Percentiles rank a stretch among this genome's conserved stretches.
These are phyloP conservation scores for Suillus subaureus DNA, from an alignment of 768 basidiomycete species.

Conservation along the genomic window DNA sequence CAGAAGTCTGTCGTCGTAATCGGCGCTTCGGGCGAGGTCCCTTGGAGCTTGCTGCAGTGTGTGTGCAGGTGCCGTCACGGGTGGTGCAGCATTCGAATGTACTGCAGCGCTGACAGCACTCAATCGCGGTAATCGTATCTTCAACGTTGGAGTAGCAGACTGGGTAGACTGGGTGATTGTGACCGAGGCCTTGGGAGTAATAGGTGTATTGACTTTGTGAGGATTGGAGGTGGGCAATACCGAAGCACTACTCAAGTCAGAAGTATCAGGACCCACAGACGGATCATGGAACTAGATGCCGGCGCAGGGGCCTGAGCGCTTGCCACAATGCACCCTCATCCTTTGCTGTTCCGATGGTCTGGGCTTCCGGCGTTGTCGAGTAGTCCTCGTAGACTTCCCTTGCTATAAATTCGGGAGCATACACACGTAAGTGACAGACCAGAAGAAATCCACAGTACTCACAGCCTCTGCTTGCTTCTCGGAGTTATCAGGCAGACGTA, in stretches of 20 bases:
- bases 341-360: conserved; percentile 19
- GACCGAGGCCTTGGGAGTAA: conserved; percentile 35
- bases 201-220: conserved; percentile 20
- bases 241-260: background rate
- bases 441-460: conserved; percentile 12
- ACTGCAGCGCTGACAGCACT: conserved; percentile 30
- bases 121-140: conserved; percentile 35
- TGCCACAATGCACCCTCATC: conserved; percentile 14
- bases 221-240: background rate
- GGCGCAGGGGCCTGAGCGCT: conserved; percentile 13
- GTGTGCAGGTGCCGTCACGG: conserved; percentile 26
- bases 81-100: conserved; percentile 23
- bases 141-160: conserved; percentile 36
- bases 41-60: conserved; percentile 19
- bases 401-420: conserved; percentile 10
- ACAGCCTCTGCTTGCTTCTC: conserved; percentile 16
- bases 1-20: conserved; percentile 24
- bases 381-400: conserved; percentile 17
- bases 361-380: conserved; percentile 28
- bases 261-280: conserved; percentile 1
- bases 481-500: conserved; percentile 5
- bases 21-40: conserved; percentile 33
- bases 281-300: conserved; percentile 13
- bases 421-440: background rate
- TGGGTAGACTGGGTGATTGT: conserved; percentile 35